Conservation (phyloP, 208 protist species). For the Giardia muris region DNA sequence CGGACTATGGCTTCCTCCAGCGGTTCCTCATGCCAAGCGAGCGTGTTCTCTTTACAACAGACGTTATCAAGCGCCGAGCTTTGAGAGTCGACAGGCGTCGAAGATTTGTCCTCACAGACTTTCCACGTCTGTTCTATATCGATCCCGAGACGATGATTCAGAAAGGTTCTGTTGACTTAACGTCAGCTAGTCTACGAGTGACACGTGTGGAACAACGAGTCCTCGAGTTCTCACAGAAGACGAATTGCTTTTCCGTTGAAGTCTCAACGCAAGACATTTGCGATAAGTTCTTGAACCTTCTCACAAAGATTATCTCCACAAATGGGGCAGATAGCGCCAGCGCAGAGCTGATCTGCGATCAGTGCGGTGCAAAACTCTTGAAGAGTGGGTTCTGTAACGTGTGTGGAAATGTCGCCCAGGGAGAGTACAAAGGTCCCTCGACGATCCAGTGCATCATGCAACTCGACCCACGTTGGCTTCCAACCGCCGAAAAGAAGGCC, state of each 20-base stretch:
- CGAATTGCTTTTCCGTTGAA: background rate
- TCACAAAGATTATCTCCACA: background rate
- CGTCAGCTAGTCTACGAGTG: background rate
- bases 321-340: background rate
- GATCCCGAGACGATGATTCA: background rate
- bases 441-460: background rate
- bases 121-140: background rate
- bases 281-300: background rate
- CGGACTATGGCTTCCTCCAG: background rate
- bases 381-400: background rate
- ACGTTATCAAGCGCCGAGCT: background rate
- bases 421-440: background rate
- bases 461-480: background rate
- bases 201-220: background rate
- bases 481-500: background rate
- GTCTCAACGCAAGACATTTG: background rate
- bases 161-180: background rate
- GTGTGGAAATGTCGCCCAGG: background rate
- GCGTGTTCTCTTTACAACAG: background rate
- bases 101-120: background rate
- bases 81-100: background rate
- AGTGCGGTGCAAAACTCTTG: background rate
- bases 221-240: background rate
- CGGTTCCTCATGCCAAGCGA: background rate
- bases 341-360: background rate